These are phyloP conservation scores for Dalbergia cultrata DNA, from an alignment of 306 rosid genomes.

Conservation along the genomic window DNA sequence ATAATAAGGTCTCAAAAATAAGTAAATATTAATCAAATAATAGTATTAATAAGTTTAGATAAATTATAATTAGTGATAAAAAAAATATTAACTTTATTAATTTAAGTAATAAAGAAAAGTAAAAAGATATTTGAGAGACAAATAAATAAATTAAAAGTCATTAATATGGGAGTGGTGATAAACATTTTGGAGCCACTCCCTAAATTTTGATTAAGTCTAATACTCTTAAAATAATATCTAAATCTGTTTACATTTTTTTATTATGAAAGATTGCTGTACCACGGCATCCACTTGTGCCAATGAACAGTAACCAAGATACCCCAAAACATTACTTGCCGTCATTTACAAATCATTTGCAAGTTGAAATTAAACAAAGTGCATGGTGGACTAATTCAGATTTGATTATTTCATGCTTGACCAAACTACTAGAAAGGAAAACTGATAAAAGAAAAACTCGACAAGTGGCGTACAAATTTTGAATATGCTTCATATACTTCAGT, in stretches of 20 bases:
- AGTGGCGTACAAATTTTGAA: background rate
- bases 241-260: conserved; percentile 18
- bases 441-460: background rate
- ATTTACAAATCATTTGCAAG: conserved; percentile 17
- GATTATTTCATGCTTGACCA: background rate
- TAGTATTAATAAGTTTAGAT: no score
- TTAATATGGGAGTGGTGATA: no score
- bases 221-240: conserved; percentile 36
- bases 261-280: background rate
- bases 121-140: no score
- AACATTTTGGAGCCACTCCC: no score
- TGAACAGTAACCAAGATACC: conserved; percentile 33
- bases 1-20: no score
- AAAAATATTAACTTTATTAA: no score
- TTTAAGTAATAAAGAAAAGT: no score
- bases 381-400: conserved; percentile 31
- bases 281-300: conserved; percentile 20
- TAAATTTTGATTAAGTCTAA: background rate
- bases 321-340: conserved; percentile 40
- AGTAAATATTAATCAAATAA: no score
- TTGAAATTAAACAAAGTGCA: conserved; percentile 41
- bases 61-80: no score
- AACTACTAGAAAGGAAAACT: background rate
- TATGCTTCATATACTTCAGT: background rate
- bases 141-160: no score